Conservation (phyloP, 495 filamentous ascomycete genomes). For the Penicillium pancosmium region DNA sequence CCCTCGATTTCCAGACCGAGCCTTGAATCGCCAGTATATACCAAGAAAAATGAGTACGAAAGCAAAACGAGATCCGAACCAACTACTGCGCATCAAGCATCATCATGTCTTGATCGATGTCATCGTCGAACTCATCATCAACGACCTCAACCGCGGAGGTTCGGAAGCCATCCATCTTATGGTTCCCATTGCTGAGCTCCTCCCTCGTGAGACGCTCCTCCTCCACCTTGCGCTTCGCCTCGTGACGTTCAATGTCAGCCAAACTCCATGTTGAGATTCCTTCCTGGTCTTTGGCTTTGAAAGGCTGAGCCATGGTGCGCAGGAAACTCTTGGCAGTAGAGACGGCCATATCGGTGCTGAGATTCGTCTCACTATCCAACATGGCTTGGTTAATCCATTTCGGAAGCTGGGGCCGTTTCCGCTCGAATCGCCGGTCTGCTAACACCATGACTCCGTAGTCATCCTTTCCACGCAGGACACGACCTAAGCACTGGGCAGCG, state of each 20-base stretch:
- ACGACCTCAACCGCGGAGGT: slow-evolving; percentile 25
- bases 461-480: slow-evolving; percentile 94
- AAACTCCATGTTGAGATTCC: slow-evolving; percentile 91
- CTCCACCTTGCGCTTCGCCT: slow-evolving; percentile 69
- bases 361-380: slow-evolving; percentile 77
- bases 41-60: neutral
- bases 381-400: slow-evolving; percentile 97
- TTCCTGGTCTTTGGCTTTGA: slow-evolving; percentile 79
- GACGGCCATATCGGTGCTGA: slow-evolving; percentile 96
- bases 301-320: slow-evolving; percentile 86
- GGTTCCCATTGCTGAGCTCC: slow-evolving; percentile 28
- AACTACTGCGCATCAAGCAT: slow-evolving; percentile 63
- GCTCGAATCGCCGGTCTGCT: slow-evolving; percentile 87
- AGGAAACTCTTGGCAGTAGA: slow-evolving; percentile 86
- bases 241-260: slow-evolving; percentile 71
- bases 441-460: slow-evolving; percentile 99
- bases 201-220: slow-evolving; percentile 57
- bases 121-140: slow-evolving; percentile 61
- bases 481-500: slow-evolving; percentile 93
- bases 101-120: slow-evolving; percentile 59
- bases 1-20: slow-evolving; percentile 10
- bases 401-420: slow-evolving; percentile 86
- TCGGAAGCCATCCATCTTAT: slow-evolving; percentile 27
- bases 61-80: slow-evolving; percentile 6
- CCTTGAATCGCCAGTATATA: slow-evolving; percentile 8